Conservation (phyloP, 805 yeast species). For the Metschnikowia corniflorae region DNA sequence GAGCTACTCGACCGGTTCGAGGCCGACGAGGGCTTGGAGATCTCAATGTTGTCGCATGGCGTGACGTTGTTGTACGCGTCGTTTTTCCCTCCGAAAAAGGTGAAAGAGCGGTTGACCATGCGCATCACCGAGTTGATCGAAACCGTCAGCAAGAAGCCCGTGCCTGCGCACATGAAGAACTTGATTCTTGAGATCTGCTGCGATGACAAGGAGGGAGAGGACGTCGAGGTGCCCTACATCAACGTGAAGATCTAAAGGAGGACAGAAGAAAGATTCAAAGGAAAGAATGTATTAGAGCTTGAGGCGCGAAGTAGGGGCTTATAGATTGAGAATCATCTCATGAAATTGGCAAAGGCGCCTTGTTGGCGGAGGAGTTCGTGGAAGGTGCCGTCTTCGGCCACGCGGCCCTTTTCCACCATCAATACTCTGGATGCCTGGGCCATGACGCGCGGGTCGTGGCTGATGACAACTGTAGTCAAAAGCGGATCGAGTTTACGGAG, state of each 20-base stretch:
- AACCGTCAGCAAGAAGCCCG: slow-evolving; percentile 77
- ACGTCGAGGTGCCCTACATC: slow-evolving; percentile 90
- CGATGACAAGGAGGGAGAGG: slow-evolving; percentile 90
- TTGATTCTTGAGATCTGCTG: slow-evolving; percentile 87
- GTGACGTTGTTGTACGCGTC: slow-evolving; percentile 88
- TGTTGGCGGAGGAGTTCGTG: slow-evolving; percentile 19
- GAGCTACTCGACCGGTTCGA: slow-evolving; percentile 73
- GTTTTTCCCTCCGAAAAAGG: slow-evolving; percentile 88
- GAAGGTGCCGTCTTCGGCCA: slow-evolving; percentile 45
- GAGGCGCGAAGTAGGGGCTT: too few species aligned
- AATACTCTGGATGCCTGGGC: slow-evolving; percentile 49
- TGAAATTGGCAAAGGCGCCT: slow-evolving; percentile 24
- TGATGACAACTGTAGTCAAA: slow-evolving; percentile 55
- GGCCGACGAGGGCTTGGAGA: slow-evolving; percentile 77
- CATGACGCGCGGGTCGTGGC: slow-evolving; percentile 74
- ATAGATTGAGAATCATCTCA: too few species aligned
- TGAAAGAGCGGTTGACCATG: slow-evolving; percentile 69
- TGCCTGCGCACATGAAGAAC: slow-evolving; percentile 69
- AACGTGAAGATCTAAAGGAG: slow-evolving; percentile 43
- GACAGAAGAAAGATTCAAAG: too few species aligned
- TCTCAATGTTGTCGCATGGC: slow-evolving; percentile 89
- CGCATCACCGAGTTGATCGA: slow-evolving; percentile 74
- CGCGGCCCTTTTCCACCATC: slow-evolving; percentile 45
- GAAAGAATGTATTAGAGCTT: too few species aligned
- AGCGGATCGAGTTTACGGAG: slow-evolving; percentile 17